A percentile compares a stretch with the other conserved stretches of the same genome.
phyloP scores from a whole-genome alignment of 306 rosid species.

The Arachis stenosperma region DNA sequence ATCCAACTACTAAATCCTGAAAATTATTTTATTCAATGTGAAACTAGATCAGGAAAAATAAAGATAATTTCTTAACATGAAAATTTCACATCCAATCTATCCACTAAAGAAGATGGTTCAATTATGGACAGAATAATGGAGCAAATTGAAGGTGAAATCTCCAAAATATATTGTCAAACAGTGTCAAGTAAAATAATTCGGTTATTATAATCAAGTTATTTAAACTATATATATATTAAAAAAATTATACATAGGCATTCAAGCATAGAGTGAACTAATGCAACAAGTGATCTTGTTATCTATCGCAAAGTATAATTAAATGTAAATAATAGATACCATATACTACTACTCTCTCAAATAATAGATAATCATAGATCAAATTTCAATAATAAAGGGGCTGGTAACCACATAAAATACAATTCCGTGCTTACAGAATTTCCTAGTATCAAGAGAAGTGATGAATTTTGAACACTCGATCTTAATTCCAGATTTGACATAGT shows the following conservation, averaged over 20 bases:
- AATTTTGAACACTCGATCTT: not conserved
- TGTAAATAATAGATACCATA: not conserved
- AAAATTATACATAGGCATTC: not conserved
- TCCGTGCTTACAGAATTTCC: not conserved
- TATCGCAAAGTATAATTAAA: not conserved
- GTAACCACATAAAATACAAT: not conserved
- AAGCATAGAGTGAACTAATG: not conserved
- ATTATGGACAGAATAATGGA: not conserved
- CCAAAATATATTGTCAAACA: conserved; percentile 1
- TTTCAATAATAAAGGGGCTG: not conserved
- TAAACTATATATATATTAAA: not conserved
- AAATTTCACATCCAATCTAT: conserved; percentile 26
- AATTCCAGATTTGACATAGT: conserved; percentile 12
- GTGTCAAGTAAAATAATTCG: conserved; percentile 4
- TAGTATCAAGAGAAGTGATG: not conserved
- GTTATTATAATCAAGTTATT: not conserved
- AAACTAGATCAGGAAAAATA: conserved; percentile 3
- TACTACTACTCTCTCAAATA: not conserved
- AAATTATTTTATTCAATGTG: conserved; percentile 5
- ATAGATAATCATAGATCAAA: not conserved
- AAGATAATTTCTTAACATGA: conserved; percentile 25
- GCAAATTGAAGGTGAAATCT: conserved; percentile 10
- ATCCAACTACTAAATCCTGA: conserved; percentile 95
- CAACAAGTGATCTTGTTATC: not conserved
- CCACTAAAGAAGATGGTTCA: conserved; percentile 10